phyloP scores from a whole-genome alignment of 257 asterid species.

The Solanum virginianum region DNA sequence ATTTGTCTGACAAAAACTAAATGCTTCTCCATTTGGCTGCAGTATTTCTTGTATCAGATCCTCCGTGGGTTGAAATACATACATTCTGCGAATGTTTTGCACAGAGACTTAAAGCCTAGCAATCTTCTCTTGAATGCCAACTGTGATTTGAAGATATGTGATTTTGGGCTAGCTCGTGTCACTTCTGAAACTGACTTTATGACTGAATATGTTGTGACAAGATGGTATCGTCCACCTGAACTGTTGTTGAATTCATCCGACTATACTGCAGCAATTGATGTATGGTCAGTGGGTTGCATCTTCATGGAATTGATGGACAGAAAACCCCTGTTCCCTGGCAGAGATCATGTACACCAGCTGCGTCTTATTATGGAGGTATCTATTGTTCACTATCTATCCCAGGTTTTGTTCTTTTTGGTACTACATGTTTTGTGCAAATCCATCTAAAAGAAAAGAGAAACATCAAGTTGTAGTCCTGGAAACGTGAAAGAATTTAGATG shows the following conservation, averaged over 20 bases:
- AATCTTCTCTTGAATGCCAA: conserved; percentile 91
- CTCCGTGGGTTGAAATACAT: conserved; percentile 95
- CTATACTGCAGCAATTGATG: conserved; percentile 94
- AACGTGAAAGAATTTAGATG: neutral
- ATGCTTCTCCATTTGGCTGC: conserved; percentile 19
- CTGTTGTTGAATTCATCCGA: conserved; percentile 84
- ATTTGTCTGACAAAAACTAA: neutral
- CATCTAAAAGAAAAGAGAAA: neutral
- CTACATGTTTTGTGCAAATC: neutral
- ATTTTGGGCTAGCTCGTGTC: conserved; percentile 95
- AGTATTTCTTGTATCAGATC: conserved; percentile 98
- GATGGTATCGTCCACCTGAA: conserved; percentile 98
- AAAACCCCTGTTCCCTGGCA: conserved; percentile 89
- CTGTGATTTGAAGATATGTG: conserved; percentile 95
- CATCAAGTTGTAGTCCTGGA: neutral
- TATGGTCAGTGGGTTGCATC: conserved; percentile 98
- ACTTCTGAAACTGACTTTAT: conserved; percentile 90
- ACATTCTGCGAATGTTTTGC: conserved; percentile 96
- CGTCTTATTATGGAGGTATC: conserved; percentile 94
- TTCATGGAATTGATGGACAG: conserved; percentile 99
- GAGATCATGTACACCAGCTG: conserved; percentile 96
- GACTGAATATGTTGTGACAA: conserved; percentile 97
- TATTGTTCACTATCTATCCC: neutral
- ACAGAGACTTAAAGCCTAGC: conserved; percentile 94
- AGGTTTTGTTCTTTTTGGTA: neutral